These are phyloP conservation scores for Chaetothyriales sp. DNA, from an alignment of 2,329 filamentous ascomycete species.

Conservation along the genomic window DNA sequence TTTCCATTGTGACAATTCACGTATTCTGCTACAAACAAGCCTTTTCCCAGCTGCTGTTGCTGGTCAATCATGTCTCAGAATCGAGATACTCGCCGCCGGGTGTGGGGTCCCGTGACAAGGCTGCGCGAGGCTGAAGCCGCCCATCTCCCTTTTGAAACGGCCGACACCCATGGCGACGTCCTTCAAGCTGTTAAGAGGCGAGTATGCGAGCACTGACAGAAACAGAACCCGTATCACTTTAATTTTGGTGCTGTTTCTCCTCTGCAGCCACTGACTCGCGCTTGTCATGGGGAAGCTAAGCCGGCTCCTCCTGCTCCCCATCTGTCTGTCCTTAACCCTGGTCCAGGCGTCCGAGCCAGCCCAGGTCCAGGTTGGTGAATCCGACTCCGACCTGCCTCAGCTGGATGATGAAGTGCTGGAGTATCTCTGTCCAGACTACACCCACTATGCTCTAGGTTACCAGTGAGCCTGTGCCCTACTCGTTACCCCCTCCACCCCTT, in stretches of 20 bases:
- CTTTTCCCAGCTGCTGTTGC: too few species aligned
- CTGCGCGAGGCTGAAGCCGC: too few species aligned
- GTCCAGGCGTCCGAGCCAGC: not conserved
- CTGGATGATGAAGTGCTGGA: slow-evolving; percentile 8
- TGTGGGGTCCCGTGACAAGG: too few species aligned
- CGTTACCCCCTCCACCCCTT: not conserved
- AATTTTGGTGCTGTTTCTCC: not conserved
- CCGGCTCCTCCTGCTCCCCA: not conserved
- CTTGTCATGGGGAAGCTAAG: not conserved
- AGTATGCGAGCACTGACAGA: not conserved
- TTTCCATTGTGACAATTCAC: too few species aligned
- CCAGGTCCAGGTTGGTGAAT: not conserved
- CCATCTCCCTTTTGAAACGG: too few species aligned
- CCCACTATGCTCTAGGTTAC: slow-evolving; percentile 16
- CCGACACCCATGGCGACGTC: not conserved
- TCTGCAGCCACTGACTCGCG: not conserved
- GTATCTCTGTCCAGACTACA: slow-evolving; percentile 19
- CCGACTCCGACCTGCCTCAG: slow-evolving; percentile 5
- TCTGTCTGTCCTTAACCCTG: not conserved
- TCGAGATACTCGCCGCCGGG: too few species aligned
- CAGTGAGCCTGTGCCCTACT: slow-evolving; percentile 9
- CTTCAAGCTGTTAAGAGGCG: not conserved
- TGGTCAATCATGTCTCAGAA: too few species aligned
- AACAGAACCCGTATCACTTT: not conserved
- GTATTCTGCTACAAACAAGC: too few species aligned